These are phyloP conservation scores for Pleurotus djamor DNA, from an alignment of 768 basidiomycete species.

Conservation along the genomic window DNA sequence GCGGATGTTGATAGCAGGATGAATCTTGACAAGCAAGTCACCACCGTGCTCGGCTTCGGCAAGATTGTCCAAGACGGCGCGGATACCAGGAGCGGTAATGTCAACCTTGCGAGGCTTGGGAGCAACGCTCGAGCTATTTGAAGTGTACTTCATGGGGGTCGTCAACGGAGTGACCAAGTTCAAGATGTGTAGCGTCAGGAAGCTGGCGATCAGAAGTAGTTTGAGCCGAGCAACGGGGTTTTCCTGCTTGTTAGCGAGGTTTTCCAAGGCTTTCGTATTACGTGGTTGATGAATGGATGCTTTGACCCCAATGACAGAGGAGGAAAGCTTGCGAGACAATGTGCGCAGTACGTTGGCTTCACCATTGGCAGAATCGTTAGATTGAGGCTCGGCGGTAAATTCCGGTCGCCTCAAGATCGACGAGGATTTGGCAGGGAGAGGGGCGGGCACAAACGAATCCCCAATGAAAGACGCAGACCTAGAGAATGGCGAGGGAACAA, in stretches of 20 bases:
- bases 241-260: constrained; percentile 46
- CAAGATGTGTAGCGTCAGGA: constrained; percentile 87
- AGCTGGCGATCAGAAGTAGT: constrained; percentile 87
- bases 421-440: constrained; percentile 1
- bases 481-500: constrained; percentile 22
- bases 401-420: constrained; percentile 7
- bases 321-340: constrained; percentile 12
- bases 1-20: constrained; percentile 56
- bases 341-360: background rate
- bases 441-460: constrained; percentile 6
- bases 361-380: background rate
- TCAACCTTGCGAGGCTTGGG: constrained; percentile 55
- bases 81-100: constrained; percentile 59
- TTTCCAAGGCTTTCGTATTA: constrained; percentile 20
- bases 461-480: constrained; percentile 16
- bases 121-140: background rate
- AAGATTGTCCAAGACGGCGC: constrained; percentile 56
- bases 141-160: constrained; percentile 39
- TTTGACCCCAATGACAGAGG: constrained; percentile 41
- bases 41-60: constrained; percentile 32
- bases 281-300: constrained; percentile 27
- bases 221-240: constrained; percentile 89
- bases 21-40: constrained; percentile 58
- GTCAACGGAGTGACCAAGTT: constrained; percentile 93
- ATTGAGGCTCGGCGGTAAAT: background rate